Evolutionary conservation across 164 flowering plant species (phyloP).

Genomic region (Warburgia ugandensis): DNA sequence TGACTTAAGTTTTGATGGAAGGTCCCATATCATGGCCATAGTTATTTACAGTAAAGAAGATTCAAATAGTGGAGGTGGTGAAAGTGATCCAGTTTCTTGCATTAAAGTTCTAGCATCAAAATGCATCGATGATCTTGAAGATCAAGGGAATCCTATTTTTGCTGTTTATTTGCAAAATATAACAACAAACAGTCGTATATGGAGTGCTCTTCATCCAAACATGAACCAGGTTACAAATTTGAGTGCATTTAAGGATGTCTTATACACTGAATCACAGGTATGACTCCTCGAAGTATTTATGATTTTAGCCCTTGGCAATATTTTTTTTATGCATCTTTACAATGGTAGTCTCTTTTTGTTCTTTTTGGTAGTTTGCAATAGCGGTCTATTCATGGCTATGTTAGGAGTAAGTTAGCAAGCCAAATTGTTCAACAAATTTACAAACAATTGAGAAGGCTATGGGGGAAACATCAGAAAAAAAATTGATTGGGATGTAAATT

Average conservation of each 20-base stretch:
- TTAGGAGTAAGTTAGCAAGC: too few species aligned
- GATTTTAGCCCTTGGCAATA: too few species aligned
- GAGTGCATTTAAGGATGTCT: constrained; percentile 11
- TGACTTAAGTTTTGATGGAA: constrained; percentile 31
- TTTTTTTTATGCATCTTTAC: neutral
- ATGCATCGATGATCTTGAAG: constrained; percentile 14
- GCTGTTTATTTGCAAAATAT: constrained; percentile 43
- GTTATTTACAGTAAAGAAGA: constrained; percentile 17
- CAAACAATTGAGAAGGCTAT: too few species aligned
- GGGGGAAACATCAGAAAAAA: too few species aligned
- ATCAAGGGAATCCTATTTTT: constrained; percentile 22
- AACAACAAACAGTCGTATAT: constrained; percentile 43
- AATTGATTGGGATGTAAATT: too few species aligned
- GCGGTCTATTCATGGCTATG: too few species aligned
- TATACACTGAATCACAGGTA: constrained; percentile 31
- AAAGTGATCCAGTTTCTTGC: neutral
- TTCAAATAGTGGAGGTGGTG: too few species aligned
- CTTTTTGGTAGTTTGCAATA: too few species aligned
- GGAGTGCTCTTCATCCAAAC: constrained; percentile 36
- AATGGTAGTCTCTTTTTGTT: neutral
- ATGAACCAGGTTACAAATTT: constrained; percentile 8
- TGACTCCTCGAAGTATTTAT: constrained; percentile 2
- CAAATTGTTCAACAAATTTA: too few species aligned
- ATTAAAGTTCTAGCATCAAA: constrained; percentile 26
- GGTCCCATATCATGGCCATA: constrained; percentile 32